Percentiles rank a stretch among this genome's conserved stretches.
Evolutionary conservation across 805 yeast species (phyloP).

Genomic region (Torulaspora delbrueckii): DNA sequence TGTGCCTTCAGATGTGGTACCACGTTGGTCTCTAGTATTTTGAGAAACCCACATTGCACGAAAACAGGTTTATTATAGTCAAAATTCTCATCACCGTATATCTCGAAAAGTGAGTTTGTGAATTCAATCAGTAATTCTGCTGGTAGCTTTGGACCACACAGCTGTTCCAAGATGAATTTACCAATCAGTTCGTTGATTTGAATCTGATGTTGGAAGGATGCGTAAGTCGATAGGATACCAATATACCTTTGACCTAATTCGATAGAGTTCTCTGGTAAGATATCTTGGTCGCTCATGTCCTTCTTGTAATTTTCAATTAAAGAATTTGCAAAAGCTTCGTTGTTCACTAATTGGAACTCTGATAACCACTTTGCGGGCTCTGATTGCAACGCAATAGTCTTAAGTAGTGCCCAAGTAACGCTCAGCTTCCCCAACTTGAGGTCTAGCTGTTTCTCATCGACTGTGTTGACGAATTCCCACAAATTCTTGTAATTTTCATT

Average conservation of each 20-base stretch:
- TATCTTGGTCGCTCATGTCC: slow-evolving; percentile 9
- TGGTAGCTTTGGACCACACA: slow-evolving; percentile 25
- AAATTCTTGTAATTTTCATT: slow-evolving; percentile 15
- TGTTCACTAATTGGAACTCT: slow-evolving; percentile 20
- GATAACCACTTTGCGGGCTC: slow-evolving; percentile 11
- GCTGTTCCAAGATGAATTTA: slow-evolving; percentile 39
- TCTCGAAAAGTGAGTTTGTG: slow-evolving; percentile 64
- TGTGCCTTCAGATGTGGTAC: slow-evolving; percentile 46
- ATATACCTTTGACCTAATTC: slow-evolving; percentile 39
- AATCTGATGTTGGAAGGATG: slow-evolving; percentile 42
- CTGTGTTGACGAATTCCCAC: slow-evolving; percentile 17
- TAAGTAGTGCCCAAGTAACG: slow-evolving; percentile 42
- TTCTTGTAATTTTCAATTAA: slow-evolving; percentile 21
- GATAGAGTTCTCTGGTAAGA: slow-evolving; percentile 23
- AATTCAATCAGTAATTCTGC: slow-evolving; percentile 51
- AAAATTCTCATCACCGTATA: slow-evolving; percentile 68
- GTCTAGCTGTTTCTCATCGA: slow-evolving; percentile 23
- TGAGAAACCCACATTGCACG: slow-evolving; percentile 47
- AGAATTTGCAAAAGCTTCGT: slow-evolving; percentile 27
- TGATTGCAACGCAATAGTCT: slow-evolving; percentile 19
- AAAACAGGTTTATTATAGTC: slow-evolving; percentile 67
- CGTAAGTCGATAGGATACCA: slow-evolving; percentile 51
- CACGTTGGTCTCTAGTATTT: slow-evolving; percentile 38
- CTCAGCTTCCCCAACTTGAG: slow-evolving; percentile 39
- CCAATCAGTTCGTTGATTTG: slow-evolving; percentile 44